Conservation (phyloP, 257 asterid genomes). For the Nicotiana undulata region DNA sequence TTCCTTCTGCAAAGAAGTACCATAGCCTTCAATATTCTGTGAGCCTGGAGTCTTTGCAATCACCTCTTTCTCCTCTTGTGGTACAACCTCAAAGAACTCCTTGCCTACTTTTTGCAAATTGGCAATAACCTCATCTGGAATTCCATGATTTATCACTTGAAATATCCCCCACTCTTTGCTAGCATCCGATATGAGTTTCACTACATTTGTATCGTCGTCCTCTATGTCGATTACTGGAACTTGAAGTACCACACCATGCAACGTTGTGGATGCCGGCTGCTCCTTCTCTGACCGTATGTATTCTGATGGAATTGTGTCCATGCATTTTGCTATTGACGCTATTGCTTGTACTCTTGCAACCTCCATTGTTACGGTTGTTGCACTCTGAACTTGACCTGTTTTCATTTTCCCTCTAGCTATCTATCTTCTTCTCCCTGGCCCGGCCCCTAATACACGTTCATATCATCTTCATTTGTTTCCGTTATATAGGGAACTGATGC, state of each 20-base stretch:
- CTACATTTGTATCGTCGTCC: slow-evolving; percentile 8
- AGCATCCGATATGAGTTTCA: slow-evolving; percentile 11
- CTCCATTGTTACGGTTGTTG: slow-evolving; percentile 12
- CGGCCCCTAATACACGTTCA: background rate
- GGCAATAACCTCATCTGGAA: slow-evolving; percentile 19
- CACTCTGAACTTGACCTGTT: background rate
- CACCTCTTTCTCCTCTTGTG: slow-evolving; percentile 24
- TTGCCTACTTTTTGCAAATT: slow-evolving; percentile 25
- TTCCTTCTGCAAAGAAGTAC: slow-evolving; percentile 50
- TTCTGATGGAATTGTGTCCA: slow-evolving; percentile 23
- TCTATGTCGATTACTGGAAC: slow-evolving; percentile 31
- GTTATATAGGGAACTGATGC: background rate
- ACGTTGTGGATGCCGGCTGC: slow-evolving; percentile 26
- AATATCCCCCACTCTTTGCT: slow-evolving; percentile 33
- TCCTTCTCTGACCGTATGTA: slow-evolving; percentile 27
- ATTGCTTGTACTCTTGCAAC: slow-evolving; percentile 28
- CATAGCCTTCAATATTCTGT: slow-evolving; percentile 57
- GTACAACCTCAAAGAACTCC: slow-evolving; percentile 26
- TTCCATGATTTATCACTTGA: slow-evolving; percentile 34
- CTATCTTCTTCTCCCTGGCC: too few species aligned
- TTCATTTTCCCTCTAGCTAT: background rate
- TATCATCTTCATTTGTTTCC: background rate
- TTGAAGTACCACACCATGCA: slow-evolving; percentile 18
- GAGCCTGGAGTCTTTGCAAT: slow-evolving; percentile 39
- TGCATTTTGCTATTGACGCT: slow-evolving; percentile 5